phyloP scores from a whole-genome alignment of 2,329 filamentous ascomycete genomes.

The Diaporthe australafricana region DNA sequence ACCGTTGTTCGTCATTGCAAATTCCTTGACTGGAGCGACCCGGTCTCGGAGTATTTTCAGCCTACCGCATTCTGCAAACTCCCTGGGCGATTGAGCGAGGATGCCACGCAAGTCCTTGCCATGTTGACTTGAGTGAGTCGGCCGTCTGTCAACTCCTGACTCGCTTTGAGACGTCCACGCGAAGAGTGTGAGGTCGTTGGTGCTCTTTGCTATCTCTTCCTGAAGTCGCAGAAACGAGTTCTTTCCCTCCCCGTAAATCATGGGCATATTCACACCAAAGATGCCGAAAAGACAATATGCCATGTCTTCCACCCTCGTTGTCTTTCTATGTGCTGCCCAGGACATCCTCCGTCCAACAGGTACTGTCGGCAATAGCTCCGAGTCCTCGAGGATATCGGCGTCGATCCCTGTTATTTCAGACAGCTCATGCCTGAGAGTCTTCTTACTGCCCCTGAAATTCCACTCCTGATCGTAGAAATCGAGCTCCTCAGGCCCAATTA shows the following conservation, averaged over 20 bases:
- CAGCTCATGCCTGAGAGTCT: slow-evolving; percentile 25
- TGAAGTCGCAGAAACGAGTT: slow-evolving; percentile 43
- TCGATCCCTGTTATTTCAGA: slow-evolving; percentile 36
- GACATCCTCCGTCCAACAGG: slow-evolving; percentile 43
- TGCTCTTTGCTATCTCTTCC: slow-evolving; percentile 42
- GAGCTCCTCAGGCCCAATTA: slow-evolving; percentile 35
- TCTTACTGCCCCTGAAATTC: slow-evolving; percentile 34
- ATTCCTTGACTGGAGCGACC: slow-evolving; percentile 35
- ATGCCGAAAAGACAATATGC: slow-evolving; percentile 42
- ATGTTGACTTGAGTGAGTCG: slow-evolving; percentile 18
- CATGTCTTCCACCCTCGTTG: slow-evolving; percentile 40
- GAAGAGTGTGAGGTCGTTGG: slow-evolving; percentile 37
- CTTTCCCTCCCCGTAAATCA: slow-evolving; percentile 45
- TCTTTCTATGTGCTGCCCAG: slow-evolving; percentile 42
- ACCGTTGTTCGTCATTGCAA: slow-evolving; percentile 37
- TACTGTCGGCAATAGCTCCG: slow-evolving; percentile 27
- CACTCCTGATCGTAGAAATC: slow-evolving; percentile 37
- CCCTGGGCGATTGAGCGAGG: slow-evolving; percentile 34
- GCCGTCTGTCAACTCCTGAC: slow-evolving; percentile 7
- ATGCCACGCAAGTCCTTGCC: slow-evolving; percentile 35
- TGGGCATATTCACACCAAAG: slow-evolving; percentile 45
- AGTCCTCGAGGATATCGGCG: slow-evolving; percentile 30
- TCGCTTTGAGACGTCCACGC: slow-evolving; percentile 36
- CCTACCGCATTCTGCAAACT: slow-evolving; percentile 32
- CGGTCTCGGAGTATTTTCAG: slow-evolving; percentile 32